Conservation (phyloP, 352 stramenopile genomes). For the Saprolegnia parasitica region DNA sequence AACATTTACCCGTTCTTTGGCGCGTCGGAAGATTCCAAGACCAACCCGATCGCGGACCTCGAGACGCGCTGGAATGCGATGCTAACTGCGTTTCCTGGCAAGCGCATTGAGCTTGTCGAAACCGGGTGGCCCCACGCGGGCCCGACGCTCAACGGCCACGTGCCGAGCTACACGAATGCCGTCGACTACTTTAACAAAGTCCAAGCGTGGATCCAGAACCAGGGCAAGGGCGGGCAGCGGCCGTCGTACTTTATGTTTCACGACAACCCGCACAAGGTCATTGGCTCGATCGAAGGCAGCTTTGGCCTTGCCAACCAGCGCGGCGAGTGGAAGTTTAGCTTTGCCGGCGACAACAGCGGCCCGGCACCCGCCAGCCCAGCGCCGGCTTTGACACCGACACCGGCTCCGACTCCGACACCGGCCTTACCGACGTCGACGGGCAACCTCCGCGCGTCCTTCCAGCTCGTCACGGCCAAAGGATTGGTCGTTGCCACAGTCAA, state of each 20-base stretch:
- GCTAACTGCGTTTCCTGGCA: slow-evolving; percentile 26
- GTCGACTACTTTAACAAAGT: slow-evolving; percentile 19
- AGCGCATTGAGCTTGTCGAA: slow-evolving; percentile 32
- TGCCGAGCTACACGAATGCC: slow-evolving; percentile 8
- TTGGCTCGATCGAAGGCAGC: slow-evolving; percentile 45
- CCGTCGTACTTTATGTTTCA: slow-evolving; percentile 29
- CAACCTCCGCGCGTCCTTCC: neutral
- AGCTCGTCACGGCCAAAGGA: neutral
- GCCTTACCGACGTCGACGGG: no score
- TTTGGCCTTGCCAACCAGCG: slow-evolving; percentile 39
- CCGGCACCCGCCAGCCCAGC: neutral
- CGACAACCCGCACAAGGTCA: slow-evolving; percentile 27
- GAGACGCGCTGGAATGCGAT: slow-evolving; percentile 30
- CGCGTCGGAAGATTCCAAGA: slow-evolving; percentile 13
- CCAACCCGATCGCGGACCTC: slow-evolving; percentile 39
- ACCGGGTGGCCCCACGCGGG: slow-evolving; percentile 32
- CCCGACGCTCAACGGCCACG: slow-evolving; percentile 14
- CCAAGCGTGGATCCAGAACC: neutral
- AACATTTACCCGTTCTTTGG: slow-evolving; percentile 66
- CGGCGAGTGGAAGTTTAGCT: slow-evolving; percentile 1
- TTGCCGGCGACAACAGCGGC: neutral
- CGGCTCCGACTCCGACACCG: neutral
- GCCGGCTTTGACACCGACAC: no score
- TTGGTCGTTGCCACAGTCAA: neutral
- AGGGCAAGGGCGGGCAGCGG: slow-evolving; percentile 6